Conservation (phyloP, 1,284 basidiomycete species). For the Sanghuangporus weigelae region DNA sequence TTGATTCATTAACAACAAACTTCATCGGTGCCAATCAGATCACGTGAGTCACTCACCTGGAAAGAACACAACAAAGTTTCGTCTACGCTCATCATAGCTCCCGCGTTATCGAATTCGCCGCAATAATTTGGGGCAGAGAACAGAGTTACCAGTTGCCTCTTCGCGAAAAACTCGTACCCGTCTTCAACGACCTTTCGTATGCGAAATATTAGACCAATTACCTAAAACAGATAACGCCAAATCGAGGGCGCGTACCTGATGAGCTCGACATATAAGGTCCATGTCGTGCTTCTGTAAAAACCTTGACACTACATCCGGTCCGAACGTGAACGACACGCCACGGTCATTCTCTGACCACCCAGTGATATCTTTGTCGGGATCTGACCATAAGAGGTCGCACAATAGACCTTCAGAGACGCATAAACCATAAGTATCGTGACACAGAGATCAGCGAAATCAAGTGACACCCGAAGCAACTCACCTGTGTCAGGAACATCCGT, state of each 20-base stretch:
- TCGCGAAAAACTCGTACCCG: constrained; percentile 99
- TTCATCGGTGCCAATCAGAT: background rate
- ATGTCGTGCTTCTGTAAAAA: constrained; percentile 99
- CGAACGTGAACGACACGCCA: constrained; percentile 98
- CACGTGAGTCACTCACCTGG: constrained; percentile 59
- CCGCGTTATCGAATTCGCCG: constrained; percentile 98
- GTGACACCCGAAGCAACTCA: constrained; percentile 33
- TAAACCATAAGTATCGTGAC: background rate
- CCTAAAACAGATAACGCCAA: constrained; percentile 5
- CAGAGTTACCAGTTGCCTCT: constrained; percentile 93
- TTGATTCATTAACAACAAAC: constrained; percentile 9
- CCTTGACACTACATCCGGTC: constrained; percentile 94
- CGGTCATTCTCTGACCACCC: constrained; percentile 99
- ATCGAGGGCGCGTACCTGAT: constrained; percentile 62
- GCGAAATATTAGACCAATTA: background rate
- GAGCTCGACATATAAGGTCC: constrained; percentile 98
- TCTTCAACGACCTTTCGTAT: constrained; percentile 86
- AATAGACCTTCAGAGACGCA: constrained; percentile 59
- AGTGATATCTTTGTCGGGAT: constrained; percentile 99
- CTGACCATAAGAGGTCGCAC: constrained; percentile 97
- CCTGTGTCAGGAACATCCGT: constrained; percentile 99
- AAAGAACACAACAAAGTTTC: constrained; percentile 97
- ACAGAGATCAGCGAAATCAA: background rate
- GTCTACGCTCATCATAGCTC: constrained; percentile 99
- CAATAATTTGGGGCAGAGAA: constrained; percentile 99